Evolutionary conservation across 192 early-diverging fungal species (phyloP).

Genomic region (Coemansia sp.): DNA sequence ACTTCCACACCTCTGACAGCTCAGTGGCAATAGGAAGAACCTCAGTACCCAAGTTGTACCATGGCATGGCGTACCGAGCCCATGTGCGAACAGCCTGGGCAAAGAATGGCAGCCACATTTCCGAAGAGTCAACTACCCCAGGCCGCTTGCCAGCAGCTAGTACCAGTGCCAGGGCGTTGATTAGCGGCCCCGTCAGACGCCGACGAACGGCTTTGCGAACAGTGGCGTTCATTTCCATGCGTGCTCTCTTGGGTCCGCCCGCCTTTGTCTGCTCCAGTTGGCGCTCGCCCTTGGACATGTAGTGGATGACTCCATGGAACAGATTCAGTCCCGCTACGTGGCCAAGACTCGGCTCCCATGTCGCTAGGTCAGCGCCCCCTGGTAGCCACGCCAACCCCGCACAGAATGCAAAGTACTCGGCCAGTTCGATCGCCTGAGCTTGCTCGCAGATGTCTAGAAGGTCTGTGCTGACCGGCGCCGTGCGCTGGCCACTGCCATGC

Average conservation of each 20-base stretch:
- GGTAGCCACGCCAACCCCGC: constrained; percentile 45
- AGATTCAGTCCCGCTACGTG: constrained; percentile 38
- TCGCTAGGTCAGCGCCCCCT: neutral
- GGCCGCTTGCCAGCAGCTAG: constrained; percentile 23
- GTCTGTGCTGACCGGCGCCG: constrained; percentile 16
- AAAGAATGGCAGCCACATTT: constrained; percentile 44
- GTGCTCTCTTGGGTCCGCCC: neutral
- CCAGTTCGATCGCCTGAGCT: constrained; percentile 25
- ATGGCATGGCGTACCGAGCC: constrained; percentile 49
- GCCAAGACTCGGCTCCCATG: neutral
- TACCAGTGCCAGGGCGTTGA: constrained; percentile 28
- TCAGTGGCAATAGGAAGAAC: neutral
- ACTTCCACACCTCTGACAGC: constrained; percentile 29
- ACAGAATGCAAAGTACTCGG: constrained; percentile 31
- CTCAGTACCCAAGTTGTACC: constrained; percentile 23
- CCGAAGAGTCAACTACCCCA: constrained; percentile 22
- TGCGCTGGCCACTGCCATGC: constrained; percentile 9
- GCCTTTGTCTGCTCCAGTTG: constrained; percentile 39
- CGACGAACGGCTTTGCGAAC: constrained; percentile 33
- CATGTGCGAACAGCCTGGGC: constrained; percentile 32
- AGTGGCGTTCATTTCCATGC: constrained; percentile 39
- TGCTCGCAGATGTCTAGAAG: constrained; percentile 38
- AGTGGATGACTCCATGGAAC: constrained; percentile 28
- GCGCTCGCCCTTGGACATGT: constrained; percentile 43
- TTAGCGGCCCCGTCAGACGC: constrained; percentile 20